Evolutionary conservation across 192 early-diverging fungal species (phyloP), one percentile per base, ranked within the genome.

Genomic region (Coemansia asiatica): DNA sequence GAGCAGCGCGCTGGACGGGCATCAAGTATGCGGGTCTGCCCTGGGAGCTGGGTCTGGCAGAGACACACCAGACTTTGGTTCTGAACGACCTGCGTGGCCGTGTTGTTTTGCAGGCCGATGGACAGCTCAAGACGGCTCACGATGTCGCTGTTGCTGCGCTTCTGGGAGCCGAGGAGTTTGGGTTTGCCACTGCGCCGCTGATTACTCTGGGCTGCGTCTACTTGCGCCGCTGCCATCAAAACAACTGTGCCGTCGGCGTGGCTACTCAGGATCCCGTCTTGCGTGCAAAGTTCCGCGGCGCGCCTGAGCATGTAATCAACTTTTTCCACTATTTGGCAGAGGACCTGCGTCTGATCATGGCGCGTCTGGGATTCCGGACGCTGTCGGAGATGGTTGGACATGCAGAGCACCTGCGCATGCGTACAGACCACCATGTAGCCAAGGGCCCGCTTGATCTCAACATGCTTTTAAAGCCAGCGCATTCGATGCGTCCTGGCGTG

Each of bases 311-410:
- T 60, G 94, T 98, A 21, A 84, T 98, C 71, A 97, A 98, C 85
- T 98, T 98, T 86, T 98, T 98, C 88, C 88, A 89, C 86, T 98
- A 95, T 75, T 85, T 98, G 67, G 93, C 94, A 26, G 97, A 98
- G 73, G 95, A 98, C 65, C 75, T 90, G 67, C 91, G 97, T 58
- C 76, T 83, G 26, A 89, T 97, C 73, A 98, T 98, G 97, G 94
- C 97, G 25, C 83, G 83, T 58, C 91, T 98, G 28, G 97, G 97
- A 44, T 90, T 92, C 87, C 91, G 93, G 68, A 89, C 90, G 18
- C 88, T 98, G 63, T 88, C 93, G 69, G 95, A 97, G 68, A 94
- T 98, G 95, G 95, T 98, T 55, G 97, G 97, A 26, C 91, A 87
- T 23, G 83, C 94, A 0, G 97, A 98, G 72, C 75, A 91, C 38